phyloP scores from a whole-genome alignment of 352 stramenopile species.

The Phytophthora pluvialis region DNA sequence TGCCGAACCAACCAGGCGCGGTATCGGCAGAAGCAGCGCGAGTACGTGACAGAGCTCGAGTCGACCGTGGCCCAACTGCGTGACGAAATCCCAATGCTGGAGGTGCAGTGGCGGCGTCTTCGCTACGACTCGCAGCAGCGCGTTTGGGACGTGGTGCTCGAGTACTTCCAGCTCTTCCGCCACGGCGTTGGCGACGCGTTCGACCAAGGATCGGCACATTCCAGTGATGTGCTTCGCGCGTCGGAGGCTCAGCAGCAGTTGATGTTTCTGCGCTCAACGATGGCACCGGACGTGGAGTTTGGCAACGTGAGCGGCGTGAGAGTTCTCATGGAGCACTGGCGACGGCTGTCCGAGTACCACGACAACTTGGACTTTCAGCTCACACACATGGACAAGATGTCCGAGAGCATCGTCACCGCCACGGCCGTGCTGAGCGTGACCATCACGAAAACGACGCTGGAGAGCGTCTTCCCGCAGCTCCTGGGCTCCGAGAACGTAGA shows the following conservation, averaged over 20 bases:
- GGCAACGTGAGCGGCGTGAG: constrained; percentile 36
- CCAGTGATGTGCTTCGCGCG: constrained; percentile 24
- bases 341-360: constrained; percentile 41
- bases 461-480: constrained; percentile 46
- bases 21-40: constrained; percentile 61
- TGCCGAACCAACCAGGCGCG: constrained; percentile 63
- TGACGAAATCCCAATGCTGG: constrained; percentile 45
- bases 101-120: constrained; percentile 34
- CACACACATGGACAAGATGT: constrained; percentile 41
- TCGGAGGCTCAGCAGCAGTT: constrained; percentile 44
- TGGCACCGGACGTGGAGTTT: constrained; percentile 44
- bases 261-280: constrained; percentile 48
- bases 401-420: constrained; percentile 36
- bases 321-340: constrained; percentile 45
- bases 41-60: constrained; percentile 41
- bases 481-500: constrained; percentile 40
- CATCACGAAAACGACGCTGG: constrained; percentile 40
- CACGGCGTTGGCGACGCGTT: constrained; percentile 29
- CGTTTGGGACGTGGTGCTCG: constrained; percentile 38
- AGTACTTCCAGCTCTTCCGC: constrained; percentile 46
- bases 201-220: constrained; percentile 13
- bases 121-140: constrained; percentile 33
- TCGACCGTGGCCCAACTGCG: constrained; percentile 40
- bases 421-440: constrained; percentile 34
- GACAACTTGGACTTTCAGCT: constrained; percentile 46